Evolutionary conservation across 345 rosid genomes (phyloP).

Genomic region (Ailanthus altissimus): DNA sequence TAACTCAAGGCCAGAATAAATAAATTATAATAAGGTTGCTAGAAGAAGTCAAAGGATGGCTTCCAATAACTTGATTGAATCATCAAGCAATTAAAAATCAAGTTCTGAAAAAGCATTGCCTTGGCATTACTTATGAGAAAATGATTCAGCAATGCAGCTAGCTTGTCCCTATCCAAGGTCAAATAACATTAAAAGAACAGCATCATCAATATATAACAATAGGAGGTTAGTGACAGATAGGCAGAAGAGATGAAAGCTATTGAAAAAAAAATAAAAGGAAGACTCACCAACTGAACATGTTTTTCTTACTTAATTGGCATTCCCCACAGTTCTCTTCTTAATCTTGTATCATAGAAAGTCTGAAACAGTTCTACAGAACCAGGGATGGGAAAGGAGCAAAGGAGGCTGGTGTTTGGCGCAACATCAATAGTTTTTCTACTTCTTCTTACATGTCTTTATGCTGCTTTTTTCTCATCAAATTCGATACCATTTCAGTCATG

Average conservation of each 20-base stretch:
- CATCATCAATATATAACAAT: neutral
- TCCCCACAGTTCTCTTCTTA: neutral
- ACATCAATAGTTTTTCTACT: constrained; percentile 16
- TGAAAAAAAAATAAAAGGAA: neutral
- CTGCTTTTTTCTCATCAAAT: constrained; percentile 8
- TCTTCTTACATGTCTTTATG: constrained; percentile 14
- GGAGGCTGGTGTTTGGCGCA: constrained; percentile 10
- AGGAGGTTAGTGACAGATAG: neutral
- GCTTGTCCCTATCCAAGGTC: neutral
- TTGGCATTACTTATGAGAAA: neutral
- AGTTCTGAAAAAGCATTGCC: neutral
- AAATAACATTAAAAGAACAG: neutral
- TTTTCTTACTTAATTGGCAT: neutral
- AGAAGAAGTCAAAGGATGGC: neutral
- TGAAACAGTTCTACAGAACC: neutral
- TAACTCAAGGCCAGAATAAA: neutral
- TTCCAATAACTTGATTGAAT: neutral
- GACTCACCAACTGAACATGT: neutral
- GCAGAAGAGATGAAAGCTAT: neutral
- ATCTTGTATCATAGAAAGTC: neutral
- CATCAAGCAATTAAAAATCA: neutral
- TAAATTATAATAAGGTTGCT: neutral
- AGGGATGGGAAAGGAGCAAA: constrained; percentile 21
- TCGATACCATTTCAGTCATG: constrained; percentile 16
- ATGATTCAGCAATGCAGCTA: neutral